These are phyloP conservation scores for Senna tora DNA, from an alignment of 306 rosid genomes.

Conservation along the genomic window DNA sequence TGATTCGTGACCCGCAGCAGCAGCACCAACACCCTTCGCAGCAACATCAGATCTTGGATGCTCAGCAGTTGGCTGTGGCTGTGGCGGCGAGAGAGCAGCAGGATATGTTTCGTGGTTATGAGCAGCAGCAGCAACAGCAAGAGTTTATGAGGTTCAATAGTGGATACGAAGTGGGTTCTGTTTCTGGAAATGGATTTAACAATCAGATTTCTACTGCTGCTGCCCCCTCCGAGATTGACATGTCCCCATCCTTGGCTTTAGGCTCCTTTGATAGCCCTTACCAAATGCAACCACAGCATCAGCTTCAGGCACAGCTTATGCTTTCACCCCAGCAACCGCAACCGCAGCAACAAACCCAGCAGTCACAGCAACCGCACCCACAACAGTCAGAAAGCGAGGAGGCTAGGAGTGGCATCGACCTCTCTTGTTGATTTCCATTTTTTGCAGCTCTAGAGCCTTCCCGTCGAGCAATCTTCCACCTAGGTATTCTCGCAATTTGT, in stretches of 20 bases:
- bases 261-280: constrained; percentile 63
- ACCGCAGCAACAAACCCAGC: constrained; percentile 47
- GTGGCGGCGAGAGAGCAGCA: constrained; percentile 73
- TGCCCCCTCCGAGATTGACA: constrained; percentile 32
- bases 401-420: constrained; percentile 64
- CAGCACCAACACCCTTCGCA: constrained; percentile 16
- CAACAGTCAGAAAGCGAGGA: constrained; percentile 61
- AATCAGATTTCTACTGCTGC: constrained; percentile 46
- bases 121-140: constrained; percentile 53
- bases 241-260: constrained; percentile 75
- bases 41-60: constrained; percentile 62
- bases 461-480: constrained; percentile 43
- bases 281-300: constrained; percentile 56
- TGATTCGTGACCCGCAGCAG: constrained; percentile 51
- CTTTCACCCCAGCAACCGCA: constrained; percentile 65
- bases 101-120: constrained; percentile 59
- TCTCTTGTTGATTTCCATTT: constrained; percentile 54
- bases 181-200: constrained; percentile 54
- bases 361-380: constrained; percentile 40
- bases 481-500: constrained; percentile 47
- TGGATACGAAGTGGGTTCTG: constrained; percentile 65
- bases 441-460: constrained; percentile 39
- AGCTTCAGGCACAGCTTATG: constrained; percentile 66
- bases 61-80: constrained; percentile 72
- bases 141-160: constrained; percentile 60